Evolutionary conservation across 163 green algal species (phyloP).

Genomic region (Scenedesmus sp.): DNA sequence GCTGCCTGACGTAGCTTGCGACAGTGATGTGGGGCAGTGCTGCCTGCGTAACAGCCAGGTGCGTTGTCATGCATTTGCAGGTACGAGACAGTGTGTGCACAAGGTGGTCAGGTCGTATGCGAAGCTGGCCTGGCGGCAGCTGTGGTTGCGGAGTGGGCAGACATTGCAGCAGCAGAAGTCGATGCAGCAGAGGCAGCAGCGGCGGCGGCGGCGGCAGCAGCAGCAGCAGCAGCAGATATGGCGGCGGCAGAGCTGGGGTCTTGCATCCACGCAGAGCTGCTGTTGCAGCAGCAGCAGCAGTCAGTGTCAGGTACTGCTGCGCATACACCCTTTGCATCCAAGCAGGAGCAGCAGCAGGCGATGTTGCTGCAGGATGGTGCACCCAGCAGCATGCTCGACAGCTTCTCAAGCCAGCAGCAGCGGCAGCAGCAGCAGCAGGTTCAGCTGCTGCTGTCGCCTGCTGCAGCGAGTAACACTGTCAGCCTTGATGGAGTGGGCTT

Average conservation of each 20-base stretch:
- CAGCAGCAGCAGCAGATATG: background rate
- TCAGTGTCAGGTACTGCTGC: background rate
- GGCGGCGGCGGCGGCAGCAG: background rate
- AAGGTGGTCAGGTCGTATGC: slow-evolving; percentile 50
- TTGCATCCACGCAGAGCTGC: background rate
- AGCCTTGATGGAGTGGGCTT: background rate
- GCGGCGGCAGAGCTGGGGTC: background rate
- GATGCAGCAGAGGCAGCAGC: background rate
- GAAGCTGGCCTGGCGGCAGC: slow-evolving; percentile 35
- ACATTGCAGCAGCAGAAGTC: background rate
- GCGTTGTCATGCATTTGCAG: background rate
- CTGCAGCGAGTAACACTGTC: background rate
- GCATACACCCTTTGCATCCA: background rate
- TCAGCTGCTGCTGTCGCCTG: background rate
- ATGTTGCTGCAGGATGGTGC: background rate
- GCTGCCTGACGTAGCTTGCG: too few species aligned
- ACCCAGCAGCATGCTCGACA: background rate
- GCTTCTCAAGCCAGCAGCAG: background rate
- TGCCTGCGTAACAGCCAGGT: background rate
- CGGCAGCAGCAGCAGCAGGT: background rate
- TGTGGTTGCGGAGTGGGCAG: slow-evolving; percentile 44
- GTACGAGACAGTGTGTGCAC: slow-evolving; percentile 38
- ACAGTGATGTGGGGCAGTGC: background rate
- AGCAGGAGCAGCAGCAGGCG: slow-evolving; percentile 1
- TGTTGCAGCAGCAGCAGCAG: background rate